Percentiles rank a stretch among this genome's conserved stretches.
These are phyloP conservation scores for Sporothrix euskadiensis DNA, from an alignment of 2,329 filamentous ascomycete genomes.

Conservation along the genomic window DNA sequence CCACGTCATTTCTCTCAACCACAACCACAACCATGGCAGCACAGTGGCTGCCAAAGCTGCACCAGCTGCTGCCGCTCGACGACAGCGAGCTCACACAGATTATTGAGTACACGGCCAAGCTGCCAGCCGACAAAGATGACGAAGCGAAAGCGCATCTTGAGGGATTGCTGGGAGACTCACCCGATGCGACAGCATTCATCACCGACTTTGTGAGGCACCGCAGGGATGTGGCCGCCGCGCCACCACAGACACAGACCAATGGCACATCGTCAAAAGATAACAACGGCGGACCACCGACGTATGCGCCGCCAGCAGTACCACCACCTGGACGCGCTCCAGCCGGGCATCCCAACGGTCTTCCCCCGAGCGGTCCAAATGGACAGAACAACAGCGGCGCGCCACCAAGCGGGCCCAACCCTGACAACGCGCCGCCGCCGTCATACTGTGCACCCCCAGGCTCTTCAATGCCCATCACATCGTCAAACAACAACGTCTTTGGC, in stretches of 20 bases:
- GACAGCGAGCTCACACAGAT: slow-evolving; percentile 26
- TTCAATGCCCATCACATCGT: neutral
- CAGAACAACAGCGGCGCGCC: neutral
- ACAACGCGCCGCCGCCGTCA: slow-evolving; percentile 10
- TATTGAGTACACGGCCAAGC: neutral
- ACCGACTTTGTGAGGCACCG: slow-evolving; percentile 23
- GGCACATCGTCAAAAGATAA: neutral
- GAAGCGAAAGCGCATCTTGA: slow-evolving; percentile 22
- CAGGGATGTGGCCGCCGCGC: neutral
- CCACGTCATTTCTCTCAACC: neutral
- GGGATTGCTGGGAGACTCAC: slow-evolving; percentile 24
- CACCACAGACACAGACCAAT: neutral
- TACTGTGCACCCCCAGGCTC: neutral
- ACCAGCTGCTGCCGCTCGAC: slow-evolving; percentile 26
- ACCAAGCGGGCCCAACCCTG: neutral
- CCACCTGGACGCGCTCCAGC: neutral
- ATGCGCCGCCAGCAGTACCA: neutral
- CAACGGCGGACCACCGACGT: neutral
- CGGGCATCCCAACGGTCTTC: neutral
- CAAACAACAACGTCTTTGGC: neutral
- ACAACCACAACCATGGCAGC: neutral
- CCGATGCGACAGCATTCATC: slow-evolving; percentile 21
- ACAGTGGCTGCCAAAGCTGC: slow-evolving; percentile 14
- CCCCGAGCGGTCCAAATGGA: neutral
- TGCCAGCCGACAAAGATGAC: slow-evolving; percentile 24